Base-by-base conservation (phyloP, 805 yeast genomes). In the Komagataella ulmi region DNA sequence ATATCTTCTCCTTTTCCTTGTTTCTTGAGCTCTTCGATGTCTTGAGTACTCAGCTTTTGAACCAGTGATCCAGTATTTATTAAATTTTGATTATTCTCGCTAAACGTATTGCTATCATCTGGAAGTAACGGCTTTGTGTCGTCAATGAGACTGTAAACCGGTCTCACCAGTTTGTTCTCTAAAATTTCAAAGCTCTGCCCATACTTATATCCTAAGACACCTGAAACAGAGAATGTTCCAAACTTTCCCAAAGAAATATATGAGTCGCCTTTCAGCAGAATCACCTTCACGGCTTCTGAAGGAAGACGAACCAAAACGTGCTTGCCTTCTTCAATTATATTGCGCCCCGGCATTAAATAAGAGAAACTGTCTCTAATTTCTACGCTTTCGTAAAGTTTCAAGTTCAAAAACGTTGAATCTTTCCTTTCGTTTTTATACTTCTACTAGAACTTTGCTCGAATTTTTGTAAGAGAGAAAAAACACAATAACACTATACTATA, bases 141-240 rank as follows among this genome's bases (percentile, higher is more conserved):
- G 48, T 60, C 64, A 3, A 68, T 61, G 53, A 71, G 61, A 49
- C 74, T 66, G 53, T 67, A 65, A 45, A 81, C 74, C 3, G 85
- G 81, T 46, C 65, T 67, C 10, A 80, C 79, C 24, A 64, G 64
- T 50, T 70, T 70, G 54, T 77, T 80, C 46, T 80, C 87, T 24
- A 73, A 61, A 47, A 91, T 84, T 61, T 91, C 97, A 67, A 90
- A 93, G 0, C 95, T 80, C 57, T 87, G 91, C 1, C 98, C 99
- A 60, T 78, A 85, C 5, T 89, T 85, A 59, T 73, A 82, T 2
- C 97, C 97, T 45, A 91, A 65, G 10, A 91, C 75, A 50, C 79
- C 84, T 55, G 82, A 79, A 2, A 85, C 88, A 30, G 75, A 69
- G 63, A 93, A 93, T 0, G 84, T 72, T 17, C 99, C 99, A 66